Evolutionary conservation across 2,329 filamentous ascomycete species (phyloP), one percentile per base, ranked within the genome.

Genomic region (Fusarium lateritium): DNA sequence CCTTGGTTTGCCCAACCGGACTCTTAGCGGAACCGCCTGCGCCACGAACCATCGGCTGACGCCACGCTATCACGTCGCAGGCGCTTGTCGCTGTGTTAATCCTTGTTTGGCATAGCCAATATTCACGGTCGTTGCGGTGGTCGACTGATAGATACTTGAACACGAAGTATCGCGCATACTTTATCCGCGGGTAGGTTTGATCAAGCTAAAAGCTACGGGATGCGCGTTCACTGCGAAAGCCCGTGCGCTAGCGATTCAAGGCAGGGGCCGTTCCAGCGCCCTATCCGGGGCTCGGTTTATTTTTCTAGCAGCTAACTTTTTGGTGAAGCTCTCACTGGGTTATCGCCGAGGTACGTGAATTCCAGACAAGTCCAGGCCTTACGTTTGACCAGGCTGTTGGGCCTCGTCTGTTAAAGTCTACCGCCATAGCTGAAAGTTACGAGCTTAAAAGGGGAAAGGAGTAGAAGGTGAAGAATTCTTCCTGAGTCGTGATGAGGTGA

Each of bases 221-320:
- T 56, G 46, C 49, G 47, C 28, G 45, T 53, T 40, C 19, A 53
- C 21, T 34, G 50, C 53, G 40, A 45, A 40, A 66, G 49, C n/a
- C 56, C 51, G 42, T 67, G 62, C 56, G n/a, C 58, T 68, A 64
- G 44, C 44, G 64, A 67, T 64, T 53, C 31, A 34, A 69, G 62
- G 63, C 66, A 69, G 66, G 66, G 66, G 66, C 64, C 53, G 58
- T 64, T 64, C 58, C 61, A 69, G 66, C 65, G 56, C 56, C 49
- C 50, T 69, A 58, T 69, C 61, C 49, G 47, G 61, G 56, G 38
- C 38, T 54, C 31, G 38, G 34, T 52, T 58, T 40, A 24, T 36
- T 39, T 51, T 44, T 69, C 33, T 69, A 52, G 66, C 61, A 53
- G 47, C 44, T 38, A 51, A 44, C 11, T 40, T 46, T 39, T 43